Base-by-base conservation (phyloP, 495 filamentous ascomycete genomes). In the Wilcoxina mikolae region DNA sequence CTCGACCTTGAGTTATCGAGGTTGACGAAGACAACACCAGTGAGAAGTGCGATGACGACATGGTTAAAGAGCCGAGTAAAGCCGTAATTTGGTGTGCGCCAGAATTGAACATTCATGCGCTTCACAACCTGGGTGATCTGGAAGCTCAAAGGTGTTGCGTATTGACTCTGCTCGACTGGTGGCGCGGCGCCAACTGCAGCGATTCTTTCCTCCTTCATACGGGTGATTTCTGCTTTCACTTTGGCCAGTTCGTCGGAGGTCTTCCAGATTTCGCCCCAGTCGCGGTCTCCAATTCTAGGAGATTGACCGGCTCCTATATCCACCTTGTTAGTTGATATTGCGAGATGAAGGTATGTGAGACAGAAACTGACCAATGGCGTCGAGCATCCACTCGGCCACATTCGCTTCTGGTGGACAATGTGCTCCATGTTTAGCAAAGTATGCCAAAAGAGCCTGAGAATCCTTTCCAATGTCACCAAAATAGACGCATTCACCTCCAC, bases 361-460 rank as follows among this genome's bases (percentile, higher is more conserved):
- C 88, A 24, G 87, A 87, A 56, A 89, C n/a, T n/a, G n/a, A n/a
- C n/a, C 90, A 62, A 90, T 94, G 46, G 87, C 82, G 64, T 94
- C 87, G 31, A 96, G 73, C 85, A 96, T 95, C 85, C 85, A 94
- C 69, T 96, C 90, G 18, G 90, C 90, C 62, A 67, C 70, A 69
- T 85, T 95, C n/a, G 85, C 83, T 15, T 83, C 80, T 2, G 64
- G 57, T 2, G 84, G 83, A 68, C 87, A 94, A 18, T 74, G 70
- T 3, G 83, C 85, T 44, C 88, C 83, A 62, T 89, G 83, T 45
- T 74, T 72, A 68, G 91, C 83, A 59, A 95, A 95, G 69, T 94
- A 94, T 58, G 67, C 75, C 1, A 78, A 76, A 57, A 95, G 68
- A 17, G 73, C 82, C 23, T 74, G 74, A 0, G 85, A 86, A 71